A percentile compares a stretch with the other conserved stretches of the same genome.
Evolutionary conservation across 371 early-diverging fungal species (phyloP).

Genomic region (Chytridium lagenaria): DNA sequence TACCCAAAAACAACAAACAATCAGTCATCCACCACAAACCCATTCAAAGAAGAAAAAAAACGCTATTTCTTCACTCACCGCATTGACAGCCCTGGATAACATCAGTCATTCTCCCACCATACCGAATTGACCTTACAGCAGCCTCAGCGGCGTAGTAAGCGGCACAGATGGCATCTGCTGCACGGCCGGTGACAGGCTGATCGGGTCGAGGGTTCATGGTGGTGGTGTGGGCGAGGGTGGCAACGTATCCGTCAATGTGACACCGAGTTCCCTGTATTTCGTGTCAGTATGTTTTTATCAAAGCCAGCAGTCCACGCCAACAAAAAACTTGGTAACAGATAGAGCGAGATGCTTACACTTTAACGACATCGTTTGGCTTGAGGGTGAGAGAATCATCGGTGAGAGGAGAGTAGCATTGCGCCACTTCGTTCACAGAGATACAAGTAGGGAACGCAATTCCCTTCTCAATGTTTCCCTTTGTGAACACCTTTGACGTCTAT

Average conservation of each 20-base stretch:
- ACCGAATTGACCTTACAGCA: constrained; percentile 36
- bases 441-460: constrained; percentile 89
- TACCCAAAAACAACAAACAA: background rate
- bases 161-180: constrained; percentile 79
- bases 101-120: constrained; percentile 29
- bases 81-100: constrained; percentile 32
- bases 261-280: constrained; percentile 69
- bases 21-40: too few species aligned
- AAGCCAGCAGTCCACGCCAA: too few species aligned
- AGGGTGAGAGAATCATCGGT: constrained; percentile 63
- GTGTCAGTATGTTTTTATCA: background rate
- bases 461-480: constrained; percentile 73
- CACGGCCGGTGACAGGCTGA: constrained; percentile 72
- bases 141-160: constrained; percentile 63
- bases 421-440: constrained; percentile 79
- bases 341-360: constrained; percentile 65
- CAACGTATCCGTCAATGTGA: constrained; percentile 88
- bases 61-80: background rate
- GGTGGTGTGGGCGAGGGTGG: constrained; percentile 80
- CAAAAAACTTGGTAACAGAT: too few species aligned
- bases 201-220: constrained; percentile 65
- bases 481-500: constrained; percentile 72
- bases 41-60: too few species aligned
- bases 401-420: constrained; percentile 79
- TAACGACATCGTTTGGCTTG: constrained; percentile 82